Percentiles rank a stretch among this genome's conserved stretches.
Evolutionary conservation across 495 filamentous ascomycete genomes (phyloP).

Genomic region (Chaetomium tenue): DNA sequence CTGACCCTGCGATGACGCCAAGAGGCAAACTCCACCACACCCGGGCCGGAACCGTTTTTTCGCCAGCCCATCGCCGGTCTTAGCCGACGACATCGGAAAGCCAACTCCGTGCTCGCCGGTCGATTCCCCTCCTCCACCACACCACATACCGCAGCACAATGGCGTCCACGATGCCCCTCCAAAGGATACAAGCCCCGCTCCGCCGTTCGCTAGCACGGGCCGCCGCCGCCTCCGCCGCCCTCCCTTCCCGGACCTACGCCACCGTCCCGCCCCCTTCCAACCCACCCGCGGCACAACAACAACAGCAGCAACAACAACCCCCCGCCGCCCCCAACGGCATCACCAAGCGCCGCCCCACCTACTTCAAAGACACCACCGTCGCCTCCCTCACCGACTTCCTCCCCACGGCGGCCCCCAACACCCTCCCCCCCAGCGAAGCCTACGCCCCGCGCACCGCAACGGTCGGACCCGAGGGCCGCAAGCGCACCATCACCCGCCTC

Average conservation of each 20-base stretch:
- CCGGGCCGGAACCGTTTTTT: slow-evolving; percentile 18
- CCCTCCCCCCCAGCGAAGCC: slow-evolving; percentile 54
- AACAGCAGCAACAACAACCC: slow-evolving; percentile 17
- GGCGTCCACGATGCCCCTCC: slow-evolving; percentile 34
- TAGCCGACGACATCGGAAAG: slow-evolving; percentile 10
- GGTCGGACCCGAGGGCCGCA: slow-evolving; percentile 77
- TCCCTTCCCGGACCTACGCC: slow-evolving; percentile 32
- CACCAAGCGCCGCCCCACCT: slow-evolving; percentile 55
- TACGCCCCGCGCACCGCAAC: slow-evolving; percentile 72
- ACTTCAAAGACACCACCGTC: slow-evolving; percentile 81
- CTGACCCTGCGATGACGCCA: slow-evolving; percentile 7
- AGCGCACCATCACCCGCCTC: slow-evolving; percentile 83
- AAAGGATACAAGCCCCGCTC: slow-evolving; percentile 36
- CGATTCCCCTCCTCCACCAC: background rate
- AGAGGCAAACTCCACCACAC: slow-evolving; percentile 12
- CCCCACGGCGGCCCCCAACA: slow-evolving; percentile 36
- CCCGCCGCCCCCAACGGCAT: slow-evolving; percentile 16
- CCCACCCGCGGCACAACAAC: slow-evolving; percentile 16
- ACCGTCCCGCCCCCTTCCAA: slow-evolving; percentile 32
- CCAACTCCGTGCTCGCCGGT: slow-evolving; percentile 4
- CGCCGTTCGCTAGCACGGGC: slow-evolving; percentile 34
- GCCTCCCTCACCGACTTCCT: slow-evolving; percentile 87
- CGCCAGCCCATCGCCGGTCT: slow-evolving; percentile 12
- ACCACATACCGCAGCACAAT: slow-evolving; percentile 21
- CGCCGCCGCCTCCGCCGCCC: slow-evolving; percentile 6